Evolutionary conservation across 495 filamentous ascomycete genomes (phyloP).

Genomic region (Cairneyella variabilis): DNA sequence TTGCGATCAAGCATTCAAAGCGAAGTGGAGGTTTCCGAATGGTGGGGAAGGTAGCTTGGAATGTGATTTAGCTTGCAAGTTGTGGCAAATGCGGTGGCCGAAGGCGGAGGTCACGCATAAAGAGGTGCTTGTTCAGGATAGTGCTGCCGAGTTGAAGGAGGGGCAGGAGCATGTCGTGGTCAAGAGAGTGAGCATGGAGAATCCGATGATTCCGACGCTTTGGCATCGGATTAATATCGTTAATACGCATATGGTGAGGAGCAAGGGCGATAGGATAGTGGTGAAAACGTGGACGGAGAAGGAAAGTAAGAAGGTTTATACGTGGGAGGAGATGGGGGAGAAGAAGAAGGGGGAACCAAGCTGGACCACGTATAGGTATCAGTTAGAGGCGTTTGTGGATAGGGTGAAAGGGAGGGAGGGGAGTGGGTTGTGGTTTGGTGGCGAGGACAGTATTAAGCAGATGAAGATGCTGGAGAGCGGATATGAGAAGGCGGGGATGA

Average conservation of each 20-base stretch:
- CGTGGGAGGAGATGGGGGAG: conserved; percentile 29
- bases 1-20: conserved; percentile 38
- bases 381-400: conserved; percentile 57
- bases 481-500: conserved; percentile 45
- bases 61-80: conserved; percentile 29
- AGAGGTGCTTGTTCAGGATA: conserved; percentile 27
- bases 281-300: conserved; percentile 43
- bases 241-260: conserved; percentile 38
- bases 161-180: conserved; percentile 35
- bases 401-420: conserved; percentile 39
- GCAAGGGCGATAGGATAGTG: conserved; percentile 22
- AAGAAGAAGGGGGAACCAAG: conserved; percentile 35
- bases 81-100: conserved; percentile 20
- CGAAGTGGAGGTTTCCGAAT: conserved; percentile 38
- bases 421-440: conserved; percentile 45
- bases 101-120: conserved; percentile 25
- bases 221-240: conserved; percentile 52
- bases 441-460: conserved; percentile 46
- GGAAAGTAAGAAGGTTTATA: conserved; percentile 43
- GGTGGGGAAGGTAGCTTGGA: conserved; percentile 38
- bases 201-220: conserved; percentile 32
- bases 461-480: conserved; percentile 51
- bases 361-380: conserved; percentile 50
- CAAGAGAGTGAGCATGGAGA: conserved; percentile 40
- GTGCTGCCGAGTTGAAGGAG: conserved; percentile 19